phyloP scores from a whole-genome alignment of 192 early-diverging fungal species.

The Ambispora gerdemannii region DNA sequence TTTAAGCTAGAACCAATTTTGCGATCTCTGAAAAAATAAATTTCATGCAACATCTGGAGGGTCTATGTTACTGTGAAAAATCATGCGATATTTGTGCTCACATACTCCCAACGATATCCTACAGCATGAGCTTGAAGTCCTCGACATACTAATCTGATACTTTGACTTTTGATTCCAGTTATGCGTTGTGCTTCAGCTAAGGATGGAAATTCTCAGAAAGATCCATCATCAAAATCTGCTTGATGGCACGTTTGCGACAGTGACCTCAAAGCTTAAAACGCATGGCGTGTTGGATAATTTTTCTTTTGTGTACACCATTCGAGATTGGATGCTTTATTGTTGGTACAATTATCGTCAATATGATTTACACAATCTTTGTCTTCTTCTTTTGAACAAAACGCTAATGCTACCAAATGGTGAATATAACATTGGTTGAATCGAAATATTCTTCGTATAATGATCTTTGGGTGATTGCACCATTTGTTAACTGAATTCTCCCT shows the following conservation, averaged over 20 bases:
- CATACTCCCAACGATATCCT: conserved; percentile 24
- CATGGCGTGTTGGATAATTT: conserved; percentile 16
- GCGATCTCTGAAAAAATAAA: conserved; percentile 1
- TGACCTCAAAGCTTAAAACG: conserved; percentile 10
- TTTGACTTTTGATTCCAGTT: too few species aligned
- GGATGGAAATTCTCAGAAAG: too few species aligned
- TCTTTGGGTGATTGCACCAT: conserved; percentile 9
- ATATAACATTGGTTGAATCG: conserved; percentile 6
- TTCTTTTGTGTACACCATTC: conserved; percentile 25
- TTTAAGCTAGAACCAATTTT: too few species aligned
- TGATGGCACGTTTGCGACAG: conserved; percentile 3
- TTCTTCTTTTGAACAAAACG: conserved; percentile 17
- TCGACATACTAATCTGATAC: conserved; percentile 18
- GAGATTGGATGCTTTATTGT: too few species aligned
- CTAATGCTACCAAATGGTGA: conserved; percentile 18
- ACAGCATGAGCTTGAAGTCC: conserved; percentile 19
- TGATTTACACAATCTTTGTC: conserved; percentile 29
- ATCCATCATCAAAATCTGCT: conserved; percentile 30
- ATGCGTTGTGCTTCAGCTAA: too few species aligned
- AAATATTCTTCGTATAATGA: conserved; percentile 4
- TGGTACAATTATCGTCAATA: conserved; percentile 11
- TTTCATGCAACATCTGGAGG: not conserved
- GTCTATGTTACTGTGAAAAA: not conserved
- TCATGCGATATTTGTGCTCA: conserved; percentile 7
- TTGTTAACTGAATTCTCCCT: conserved; percentile 10